Base-by-base conservation (phyloP, 1,139 yeast species). In the Taphrina flavorubra region DNA sequence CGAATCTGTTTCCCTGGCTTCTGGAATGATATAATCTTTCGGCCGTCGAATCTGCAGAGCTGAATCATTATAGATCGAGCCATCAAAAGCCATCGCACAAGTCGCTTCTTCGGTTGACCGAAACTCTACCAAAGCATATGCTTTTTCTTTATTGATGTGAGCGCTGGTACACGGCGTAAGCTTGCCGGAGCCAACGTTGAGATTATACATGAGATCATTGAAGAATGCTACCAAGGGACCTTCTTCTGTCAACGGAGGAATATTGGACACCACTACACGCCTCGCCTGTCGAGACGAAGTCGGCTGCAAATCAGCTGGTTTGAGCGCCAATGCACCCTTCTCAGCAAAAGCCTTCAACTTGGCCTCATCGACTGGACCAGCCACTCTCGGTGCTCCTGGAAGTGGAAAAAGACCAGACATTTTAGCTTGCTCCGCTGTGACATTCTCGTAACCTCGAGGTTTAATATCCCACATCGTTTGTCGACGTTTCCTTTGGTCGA, bases 371-470 rank as follows among this genome's bases (percentile, higher is more conserved):
- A 85, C 81, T 53, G 72, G 74, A 37, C 61, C 67, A 16, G 74
- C 71, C 37, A 85, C 85, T 72, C 79, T 81, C 0, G 89, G 86
- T 65, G 84, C 83, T 1, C 94, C 94, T 0, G 95, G 95, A 36
- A 86, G 80, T 0, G 94, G 91, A 74, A 90, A 92, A 3, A 89
- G 78, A 0, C 97, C 97, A 0, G 92, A 86, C 25, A 89, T 80
- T 75, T 92, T 92, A 5, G 96, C 96, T 72, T 89, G 82, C 72
- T 87, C 91, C 0, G 95, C 89, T 1, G 90, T 84, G 2, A 90
- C 87, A 13, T 84, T 83, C 74, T 90, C 96, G 76, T 89, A 90
- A 0, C 92, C 96, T 60, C 82, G 79, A 0, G 97, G 92, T 44
- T 83, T 83, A 16, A 84, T 80, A 63, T 92, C 96, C 97, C 97